A percentile compares a stretch with the other conserved stretches of the same genome.
Evolutionary conservation across 139 green algal species (phyloP).

Genomic region (Haematococcus lacustris): DNA sequence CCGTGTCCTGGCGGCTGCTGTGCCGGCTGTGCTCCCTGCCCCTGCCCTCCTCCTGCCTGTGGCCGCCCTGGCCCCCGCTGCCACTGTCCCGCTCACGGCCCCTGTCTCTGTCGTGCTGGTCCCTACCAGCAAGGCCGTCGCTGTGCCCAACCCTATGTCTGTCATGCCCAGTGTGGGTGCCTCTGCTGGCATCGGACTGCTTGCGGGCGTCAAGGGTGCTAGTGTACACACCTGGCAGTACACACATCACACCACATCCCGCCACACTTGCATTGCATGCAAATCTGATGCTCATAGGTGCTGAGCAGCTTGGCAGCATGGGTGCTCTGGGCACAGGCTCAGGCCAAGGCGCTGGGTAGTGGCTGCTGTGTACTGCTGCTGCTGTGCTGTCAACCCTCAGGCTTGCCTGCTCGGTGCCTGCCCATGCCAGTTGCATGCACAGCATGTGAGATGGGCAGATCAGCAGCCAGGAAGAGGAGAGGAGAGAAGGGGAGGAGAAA

Average conservation of each 20-base stretch:
- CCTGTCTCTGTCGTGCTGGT: slow-evolving; percentile 19
- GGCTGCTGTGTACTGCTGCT: not conserved
- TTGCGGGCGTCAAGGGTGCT: not conserved
- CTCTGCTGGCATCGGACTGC: not conserved
- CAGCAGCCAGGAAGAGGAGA: not conserved
- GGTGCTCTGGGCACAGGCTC: not conserved
- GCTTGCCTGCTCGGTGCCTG: not conserved
- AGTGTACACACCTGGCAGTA: not conserved
- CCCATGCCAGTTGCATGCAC: not conserved
- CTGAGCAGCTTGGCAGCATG: not conserved
- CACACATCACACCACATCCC: not conserved
- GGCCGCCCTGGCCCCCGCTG: not conserved
- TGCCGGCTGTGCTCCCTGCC: slow-evolving; percentile 1
- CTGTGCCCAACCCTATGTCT: not conserved
- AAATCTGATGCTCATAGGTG: not conserved
- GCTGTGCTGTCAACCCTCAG: not conserved
- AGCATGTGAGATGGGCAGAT: not conserved
- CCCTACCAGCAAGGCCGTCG: not conserved
- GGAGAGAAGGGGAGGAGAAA: too few species aligned
- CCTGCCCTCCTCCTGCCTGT: not conserved
- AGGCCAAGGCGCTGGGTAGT: too few species aligned
- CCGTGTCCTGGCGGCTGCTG: too few species aligned
- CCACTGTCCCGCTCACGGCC: not conserved
- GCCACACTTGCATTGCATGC: not conserved
- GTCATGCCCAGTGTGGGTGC: not conserved